Evolutionary conservation across 148 eudicot species (phyloP).

Genomic region (Fagopyrum homotropicum): DNA sequence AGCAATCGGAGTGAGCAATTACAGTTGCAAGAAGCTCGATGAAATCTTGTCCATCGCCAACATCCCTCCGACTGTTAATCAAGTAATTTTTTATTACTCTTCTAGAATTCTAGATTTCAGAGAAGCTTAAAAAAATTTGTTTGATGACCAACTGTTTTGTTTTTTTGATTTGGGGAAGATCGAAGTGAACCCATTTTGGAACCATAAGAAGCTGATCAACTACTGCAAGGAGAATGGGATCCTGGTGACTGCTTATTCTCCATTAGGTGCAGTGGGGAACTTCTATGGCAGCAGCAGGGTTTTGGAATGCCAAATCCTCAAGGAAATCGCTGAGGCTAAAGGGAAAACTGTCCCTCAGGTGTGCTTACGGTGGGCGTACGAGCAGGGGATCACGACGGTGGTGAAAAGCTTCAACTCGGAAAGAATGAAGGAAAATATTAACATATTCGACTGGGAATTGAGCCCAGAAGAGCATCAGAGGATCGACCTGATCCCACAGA

Average conservation of each 20-base stretch:
- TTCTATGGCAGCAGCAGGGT: slow-evolving; percentile 62
- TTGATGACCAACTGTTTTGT: background rate
- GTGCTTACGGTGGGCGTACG: slow-evolving; percentile 63
- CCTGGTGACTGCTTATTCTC: slow-evolving; percentile 60
- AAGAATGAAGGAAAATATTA: slow-evolving; percentile 63
- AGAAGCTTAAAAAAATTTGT: background rate
- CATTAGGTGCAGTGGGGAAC: slow-evolving; percentile 68
- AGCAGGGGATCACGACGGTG: slow-evolving; percentile 57
- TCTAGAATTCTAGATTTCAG: background rate
- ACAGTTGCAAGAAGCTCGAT: slow-evolving; percentile 39
- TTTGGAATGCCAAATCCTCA: slow-evolving; percentile 42
- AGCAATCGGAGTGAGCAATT: slow-evolving; percentile 78
- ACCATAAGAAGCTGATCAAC: slow-evolving; percentile 58
- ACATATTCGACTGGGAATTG: slow-evolving; percentile 59
- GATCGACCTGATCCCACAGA: slow-evolving; percentile 52
- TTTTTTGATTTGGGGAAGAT: slow-evolving; percentile 24
- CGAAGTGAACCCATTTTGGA: slow-evolving; percentile 78
- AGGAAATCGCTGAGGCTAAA: slow-evolving; percentile 57
- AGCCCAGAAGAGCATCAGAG: slow-evolving; percentile 44
- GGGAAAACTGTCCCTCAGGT: slow-evolving; percentile 72
- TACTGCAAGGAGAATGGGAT: slow-evolving; percentile 50
- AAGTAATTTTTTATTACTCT: slow-evolving; percentile 25
- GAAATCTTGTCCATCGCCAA: slow-evolving; percentile 45
- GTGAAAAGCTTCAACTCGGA: slow-evolving; percentile 66
- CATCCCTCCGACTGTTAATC: slow-evolving; percentile 73